phyloP scores from a whole-genome alignment of 164 flowering plant species.

The Aristolochia fimbriata region DNA sequence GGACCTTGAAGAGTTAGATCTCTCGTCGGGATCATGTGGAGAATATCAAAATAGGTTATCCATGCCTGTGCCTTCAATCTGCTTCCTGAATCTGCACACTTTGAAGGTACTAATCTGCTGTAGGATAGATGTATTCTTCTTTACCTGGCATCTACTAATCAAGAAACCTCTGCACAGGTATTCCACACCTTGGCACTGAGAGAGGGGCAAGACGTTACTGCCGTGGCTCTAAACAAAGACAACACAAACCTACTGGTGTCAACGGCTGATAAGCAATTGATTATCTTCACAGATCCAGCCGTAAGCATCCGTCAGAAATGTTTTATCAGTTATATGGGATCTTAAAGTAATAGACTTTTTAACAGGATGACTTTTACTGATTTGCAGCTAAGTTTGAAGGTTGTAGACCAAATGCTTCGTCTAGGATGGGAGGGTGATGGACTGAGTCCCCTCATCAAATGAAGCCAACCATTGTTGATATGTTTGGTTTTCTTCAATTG shows the following conservation, averaged over 20 bases:
- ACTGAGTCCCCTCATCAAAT: constrained; percentile 72
- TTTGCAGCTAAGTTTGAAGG: constrained; percentile 87
- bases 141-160: too few species aligned
- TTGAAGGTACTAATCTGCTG: constrained; percentile 41
- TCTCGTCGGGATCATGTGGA: constrained; percentile 16
- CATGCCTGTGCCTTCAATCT: constrained; percentile 61
- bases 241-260: constrained; percentile 90
- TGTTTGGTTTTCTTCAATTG: background rate
- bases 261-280: constrained; percentile 75
- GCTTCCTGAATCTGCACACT: constrained; percentile 68
- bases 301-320: constrained; percentile 37
- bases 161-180: constrained; percentile 31
- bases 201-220: constrained; percentile 77
- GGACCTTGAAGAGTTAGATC: constrained; percentile 9
- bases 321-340: background rate
- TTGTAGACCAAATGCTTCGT: constrained; percentile 96
- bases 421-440: constrained; percentile 99
- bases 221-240: constrained; percentile 75
- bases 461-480: constrained; percentile 11
- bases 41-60: constrained; percentile 24
- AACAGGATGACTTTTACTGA: constrained; percentile 1
- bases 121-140: too few species aligned
- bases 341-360: background rate
- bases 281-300: constrained; percentile 89
- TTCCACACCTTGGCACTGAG: constrained; percentile 60